Conservation (phyloP, 768 basidiomycete species). For the Leccinum incarnatum region DNA sequence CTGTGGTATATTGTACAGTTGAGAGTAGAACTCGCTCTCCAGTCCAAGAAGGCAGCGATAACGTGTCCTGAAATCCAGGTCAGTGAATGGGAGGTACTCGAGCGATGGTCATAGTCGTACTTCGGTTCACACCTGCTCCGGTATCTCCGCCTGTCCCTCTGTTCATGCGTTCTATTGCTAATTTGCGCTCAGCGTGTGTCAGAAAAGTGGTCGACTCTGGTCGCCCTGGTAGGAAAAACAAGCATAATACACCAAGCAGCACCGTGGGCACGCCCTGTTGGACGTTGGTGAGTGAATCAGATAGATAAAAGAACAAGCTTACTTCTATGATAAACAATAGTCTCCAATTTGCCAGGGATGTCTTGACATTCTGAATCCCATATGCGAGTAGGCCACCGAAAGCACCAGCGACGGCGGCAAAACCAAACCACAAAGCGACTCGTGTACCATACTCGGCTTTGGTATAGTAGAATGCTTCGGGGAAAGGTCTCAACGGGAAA, state of each 20-base stretch:
- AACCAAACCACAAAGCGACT: slow-evolving; percentile 52
- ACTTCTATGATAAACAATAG: slow-evolving; percentile 31
- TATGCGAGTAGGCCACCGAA: slow-evolving; percentile 57
- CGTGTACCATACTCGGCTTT: slow-evolving; percentile 46
- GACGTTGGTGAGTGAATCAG: not conserved
- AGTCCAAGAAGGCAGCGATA: slow-evolving; percentile 44
- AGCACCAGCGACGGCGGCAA: slow-evolving; percentile 55
- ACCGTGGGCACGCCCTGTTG: slow-evolving; percentile 56
- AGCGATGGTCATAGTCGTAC: slow-evolving; percentile 20
- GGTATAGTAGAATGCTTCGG: slow-evolving; percentile 48
- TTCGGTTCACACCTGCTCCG: slow-evolving; percentile 40
- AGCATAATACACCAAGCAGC: slow-evolving; percentile 26
- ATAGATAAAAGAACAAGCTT: not conserved
- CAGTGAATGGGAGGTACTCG: not conserved
- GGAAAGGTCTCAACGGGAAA: slow-evolving; percentile 14
- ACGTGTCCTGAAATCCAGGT: slow-evolving; percentile 36
- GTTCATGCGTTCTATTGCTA: slow-evolving; percentile 35
- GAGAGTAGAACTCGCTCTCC: slow-evolving; percentile 32
- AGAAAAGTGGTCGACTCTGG: slow-evolving; percentile 35
- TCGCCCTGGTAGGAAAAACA: slow-evolving; percentile 31
- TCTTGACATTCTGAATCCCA: slow-evolving; percentile 43
- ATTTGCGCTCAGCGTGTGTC: slow-evolving; percentile 32
- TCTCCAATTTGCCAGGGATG: slow-evolving; percentile 42
- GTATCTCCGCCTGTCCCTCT: slow-evolving; percentile 43
- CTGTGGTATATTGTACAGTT: not conserved